Conservation (phyloP, 2,329 filamentous ascomycete species). For the Colletotrichum acutatum region DNA sequence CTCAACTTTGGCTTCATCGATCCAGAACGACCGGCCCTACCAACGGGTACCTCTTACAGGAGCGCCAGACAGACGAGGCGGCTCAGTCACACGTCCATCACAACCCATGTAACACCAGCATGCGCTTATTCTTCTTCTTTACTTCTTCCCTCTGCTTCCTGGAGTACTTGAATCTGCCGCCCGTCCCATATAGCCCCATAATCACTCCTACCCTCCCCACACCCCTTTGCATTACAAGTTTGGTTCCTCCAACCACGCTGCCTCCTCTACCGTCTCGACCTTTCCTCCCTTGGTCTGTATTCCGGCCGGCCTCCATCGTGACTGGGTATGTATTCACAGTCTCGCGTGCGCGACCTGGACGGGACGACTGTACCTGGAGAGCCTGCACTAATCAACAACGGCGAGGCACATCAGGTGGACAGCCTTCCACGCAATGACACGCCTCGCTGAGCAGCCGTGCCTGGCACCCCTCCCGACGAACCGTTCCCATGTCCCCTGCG, state of each 20-base stretch:
- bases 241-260: conserved; percentile 26
- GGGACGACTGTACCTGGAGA: not conserved
- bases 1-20: not conserved
- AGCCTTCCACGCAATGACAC: not conserved
- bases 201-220: conserved; percentile 13
- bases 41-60: not conserved
- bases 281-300: not conserved
- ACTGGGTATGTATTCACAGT: not conserved
- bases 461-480: conserved; percentile 21
- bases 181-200: conserved; percentile 13
- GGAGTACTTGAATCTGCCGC: conserved; percentile 1
- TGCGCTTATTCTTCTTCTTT: not conserved
- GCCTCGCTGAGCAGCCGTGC: not conserved
- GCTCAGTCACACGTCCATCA: not conserved
- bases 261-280: not conserved
- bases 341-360: not conserved
- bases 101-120: not conserved
- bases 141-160: not conserved
- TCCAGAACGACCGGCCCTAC: not conserved
- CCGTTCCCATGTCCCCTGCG: conserved; percentile 19
- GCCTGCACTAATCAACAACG: not conserved
- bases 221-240: not conserved
- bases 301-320: not conserved
- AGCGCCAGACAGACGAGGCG: conserved; percentile 5
- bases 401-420: not conserved